Evolutionary conservation across 495 filamentous ascomycete species (phyloP), one percentile per base, ranked within the genome.

Genomic region (Lichenothelia convexa): DNA sequence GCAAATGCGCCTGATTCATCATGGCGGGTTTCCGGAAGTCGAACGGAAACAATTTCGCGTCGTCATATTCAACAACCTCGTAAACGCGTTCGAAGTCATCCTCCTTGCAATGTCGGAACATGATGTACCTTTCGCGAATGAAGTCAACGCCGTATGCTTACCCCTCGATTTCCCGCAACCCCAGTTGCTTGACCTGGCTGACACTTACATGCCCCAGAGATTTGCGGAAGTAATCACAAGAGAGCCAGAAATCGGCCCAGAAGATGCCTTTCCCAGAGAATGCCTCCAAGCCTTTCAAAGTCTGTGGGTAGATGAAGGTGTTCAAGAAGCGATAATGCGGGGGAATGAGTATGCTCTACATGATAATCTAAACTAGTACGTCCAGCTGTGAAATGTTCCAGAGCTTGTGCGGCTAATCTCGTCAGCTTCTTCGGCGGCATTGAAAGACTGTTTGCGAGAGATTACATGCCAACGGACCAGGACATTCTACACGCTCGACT

Each of bases 281-380:
- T 89, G 93, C 48, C 84, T 87, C 47, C 76, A 72, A 49, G 89
- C 89, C 39, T 93, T 97, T 53, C 80, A 80, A 49, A 81, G 78
- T 43, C 62, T 97, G 35, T 97, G 89, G 89, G 80, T 74, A 52
- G 89, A 97, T 56, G 76, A 73, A 26, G 89, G 89, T 58, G 87
- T 97, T 35, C 89, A 93, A 59, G 73, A 84, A 52, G 53, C 56
- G 13, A 59, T 97, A 79, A 62, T 94, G 83, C 71, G 85, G 80
- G 70, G 76, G 79, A 52, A 94, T 81, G 91, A 97, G 60, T 97
- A 95, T 59, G 87, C 94, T 53, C 62, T 97, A 50, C 94, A 97
- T 61, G 89, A 97, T 61, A 94, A 86, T 22, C 84, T 87, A 8
- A 79, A 78, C 81, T 97, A 97, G 87, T 95, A 70, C 57, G 86